A percentile compares a stretch with the other conserved stretches of the same genome.
These are phyloP conservation scores for Scutellaria baicalensis DNA, from an alignment of 257 asterid genomes.

Conservation along the genomic window DNA sequence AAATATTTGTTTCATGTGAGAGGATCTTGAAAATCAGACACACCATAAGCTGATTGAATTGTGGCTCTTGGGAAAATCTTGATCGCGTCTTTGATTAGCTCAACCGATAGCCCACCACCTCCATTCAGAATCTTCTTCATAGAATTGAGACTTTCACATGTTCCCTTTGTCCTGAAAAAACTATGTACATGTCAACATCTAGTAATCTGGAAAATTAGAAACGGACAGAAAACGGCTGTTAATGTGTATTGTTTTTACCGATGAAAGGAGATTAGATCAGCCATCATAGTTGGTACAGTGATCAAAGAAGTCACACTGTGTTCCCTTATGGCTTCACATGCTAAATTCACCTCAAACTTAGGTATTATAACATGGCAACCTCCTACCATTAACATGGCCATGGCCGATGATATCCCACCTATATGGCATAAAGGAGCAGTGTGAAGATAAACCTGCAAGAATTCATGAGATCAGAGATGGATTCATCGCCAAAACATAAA, in stretches of 20 bases:
- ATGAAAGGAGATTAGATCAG: constrained; percentile 58
- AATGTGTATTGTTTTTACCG: constrained; percentile 25
- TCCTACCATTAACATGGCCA: constrained; percentile 85
- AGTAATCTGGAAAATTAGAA: too few species aligned
- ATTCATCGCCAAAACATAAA: too few species aligned
- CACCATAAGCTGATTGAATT: constrained; percentile 81
- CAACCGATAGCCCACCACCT: constrained; percentile 67
- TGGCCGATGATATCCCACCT: constrained; percentile 91
- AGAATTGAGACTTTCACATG: constrained; percentile 24
- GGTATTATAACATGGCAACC: constrained; percentile 74
- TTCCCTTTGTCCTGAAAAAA: constrained; percentile 31
- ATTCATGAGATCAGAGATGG: neutral
- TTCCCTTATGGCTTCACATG: constrained; percentile 49
- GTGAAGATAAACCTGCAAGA: constrained; percentile 67
- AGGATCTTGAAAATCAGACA: constrained; percentile 2
- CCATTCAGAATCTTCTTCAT: constrained; percentile 78
- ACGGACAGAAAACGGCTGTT: neutral
- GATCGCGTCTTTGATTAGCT: constrained; percentile 34
- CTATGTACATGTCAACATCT: neutral
- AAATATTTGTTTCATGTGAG: neutral
- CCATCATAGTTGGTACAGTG: constrained; percentile 91
- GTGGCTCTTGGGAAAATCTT: constrained; percentile 62
- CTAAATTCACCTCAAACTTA: constrained; percentile 61
- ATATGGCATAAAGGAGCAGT: constrained; percentile 88
- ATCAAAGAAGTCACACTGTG: constrained; percentile 64